phyloP scores from a whole-genome alignment of 805 yeast species.

The Teunomyces lycoperdinae region DNA sequence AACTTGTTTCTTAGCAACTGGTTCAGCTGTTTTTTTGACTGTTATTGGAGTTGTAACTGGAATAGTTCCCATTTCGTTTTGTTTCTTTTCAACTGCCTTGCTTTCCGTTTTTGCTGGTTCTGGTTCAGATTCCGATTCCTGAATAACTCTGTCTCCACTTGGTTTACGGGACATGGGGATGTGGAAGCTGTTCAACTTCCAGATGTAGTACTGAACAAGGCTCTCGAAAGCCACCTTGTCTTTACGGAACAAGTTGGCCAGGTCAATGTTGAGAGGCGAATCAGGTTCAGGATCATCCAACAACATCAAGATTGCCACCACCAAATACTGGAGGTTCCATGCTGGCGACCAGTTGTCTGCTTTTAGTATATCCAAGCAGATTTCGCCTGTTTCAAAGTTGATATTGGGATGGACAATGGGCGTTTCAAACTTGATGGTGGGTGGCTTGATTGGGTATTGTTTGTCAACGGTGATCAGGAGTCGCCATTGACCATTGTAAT shows the following conservation, averaged over 20 bases:
- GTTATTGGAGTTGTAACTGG: no score
- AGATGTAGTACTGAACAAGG: slow-evolving; percentile 38
- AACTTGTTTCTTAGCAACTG: no score
- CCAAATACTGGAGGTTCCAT: slow-evolving; percentile 56
- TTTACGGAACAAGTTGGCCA: slow-evolving; percentile 55
- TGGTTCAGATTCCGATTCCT: not conserved
- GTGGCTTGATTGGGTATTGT: slow-evolving; percentile 60
- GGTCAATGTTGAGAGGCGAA: slow-evolving; percentile 68
- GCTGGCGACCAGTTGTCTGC: slow-evolving; percentile 68
- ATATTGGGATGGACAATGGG: slow-evolving; percentile 44
- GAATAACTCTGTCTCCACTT: not conserved
- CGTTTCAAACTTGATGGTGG: slow-evolving; percentile 46
- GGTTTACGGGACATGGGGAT: slow-evolving; percentile 1
- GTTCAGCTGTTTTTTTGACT: no score
- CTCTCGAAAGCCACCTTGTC: slow-evolving; percentile 40
- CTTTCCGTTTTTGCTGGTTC: not conserved
- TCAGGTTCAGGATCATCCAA: slow-evolving; percentile 67
- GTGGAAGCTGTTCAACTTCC: slow-evolving; percentile 34
- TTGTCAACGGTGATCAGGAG: slow-evolving; percentile 44
- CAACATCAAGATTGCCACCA: slow-evolving; percentile 56
- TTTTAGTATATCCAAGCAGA: slow-evolving; percentile 65
- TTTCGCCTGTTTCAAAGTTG: slow-evolving; percentile 53
- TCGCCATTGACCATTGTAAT: slow-evolving; percentile 49
- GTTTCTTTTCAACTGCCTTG: not conserved
- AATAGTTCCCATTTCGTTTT: not conserved